Evolutionary conservation across 2,329 filamentous ascomycete genomes (phyloP).

Genomic region (Colletotrichum simmondsii): DNA sequence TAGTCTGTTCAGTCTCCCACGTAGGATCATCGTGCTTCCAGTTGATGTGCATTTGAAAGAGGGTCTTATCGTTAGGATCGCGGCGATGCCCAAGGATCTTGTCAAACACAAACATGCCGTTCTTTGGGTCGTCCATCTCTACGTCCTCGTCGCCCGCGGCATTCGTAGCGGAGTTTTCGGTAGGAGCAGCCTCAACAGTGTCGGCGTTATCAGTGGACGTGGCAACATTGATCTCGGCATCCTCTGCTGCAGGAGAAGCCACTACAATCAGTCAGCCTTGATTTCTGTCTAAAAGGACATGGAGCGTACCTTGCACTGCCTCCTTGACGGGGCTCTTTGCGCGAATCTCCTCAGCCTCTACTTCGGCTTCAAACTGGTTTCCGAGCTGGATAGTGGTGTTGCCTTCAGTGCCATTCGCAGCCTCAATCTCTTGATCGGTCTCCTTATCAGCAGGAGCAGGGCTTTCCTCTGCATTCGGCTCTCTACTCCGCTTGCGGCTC

Average conservation of each 20-base stretch:
- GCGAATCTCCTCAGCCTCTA: neutral
- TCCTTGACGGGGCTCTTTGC: constrained; percentile 21
- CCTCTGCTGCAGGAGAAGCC: neutral
- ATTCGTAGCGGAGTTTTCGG: neutral
- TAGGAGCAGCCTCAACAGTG: constrained; percentile 12
- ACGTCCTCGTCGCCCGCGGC: constrained; percentile 5
- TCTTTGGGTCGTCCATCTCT: constrained; percentile 8
- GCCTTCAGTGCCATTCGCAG: neutral
- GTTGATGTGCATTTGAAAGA: constrained; percentile 44
- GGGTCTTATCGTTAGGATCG: constrained; percentile 29
- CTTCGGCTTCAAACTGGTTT: constrained; percentile 16
- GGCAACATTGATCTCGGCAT: constrained; percentile 22
- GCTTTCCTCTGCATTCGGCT: constrained; percentile 12
- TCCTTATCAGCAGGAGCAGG: neutral
- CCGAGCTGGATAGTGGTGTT: constrained; percentile 15
- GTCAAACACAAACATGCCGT: constrained; percentile 23
- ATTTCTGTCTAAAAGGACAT: too few species aligned
- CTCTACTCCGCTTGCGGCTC: constrained; percentile 29
- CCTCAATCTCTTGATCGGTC: neutral
- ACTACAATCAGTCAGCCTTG: neutral
- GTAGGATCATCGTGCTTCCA: constrained; percentile 43
- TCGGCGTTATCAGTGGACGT: constrained; percentile 2
- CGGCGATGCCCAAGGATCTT: constrained; percentile 26
- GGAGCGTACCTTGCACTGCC: constrained; percentile 1
- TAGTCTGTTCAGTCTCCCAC: constrained; percentile 47